Percentiles rank a stretch among this genome's conserved stretches.
phyloP scores from a whole-genome alignment of 2,329 filamentous ascomycete genomes.

The Aspergillus ustus region DNA sequence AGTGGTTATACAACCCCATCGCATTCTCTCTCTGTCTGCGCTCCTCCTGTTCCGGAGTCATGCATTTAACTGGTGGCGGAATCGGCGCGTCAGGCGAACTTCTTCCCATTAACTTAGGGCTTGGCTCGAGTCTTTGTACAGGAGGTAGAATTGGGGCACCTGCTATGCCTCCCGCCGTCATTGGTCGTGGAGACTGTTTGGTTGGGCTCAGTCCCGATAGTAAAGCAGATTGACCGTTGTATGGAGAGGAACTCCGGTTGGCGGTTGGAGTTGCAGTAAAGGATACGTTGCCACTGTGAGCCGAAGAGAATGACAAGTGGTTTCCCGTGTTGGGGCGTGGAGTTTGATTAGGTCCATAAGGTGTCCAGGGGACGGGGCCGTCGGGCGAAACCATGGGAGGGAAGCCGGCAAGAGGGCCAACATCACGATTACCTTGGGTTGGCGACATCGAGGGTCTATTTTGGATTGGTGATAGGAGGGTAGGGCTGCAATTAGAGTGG shows the following conservation, averaged over 20 bases:
- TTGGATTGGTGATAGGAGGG: constrained; percentile 46
- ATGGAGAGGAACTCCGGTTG: constrained; percentile 41
- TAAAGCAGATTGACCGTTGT: constrained; percentile 41
- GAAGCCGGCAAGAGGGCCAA: constrained; percentile 51
- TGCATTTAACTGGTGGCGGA: constrained; percentile 47
- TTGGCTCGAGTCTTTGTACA: constrained; percentile 47
- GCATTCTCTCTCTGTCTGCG: constrained; percentile 45
- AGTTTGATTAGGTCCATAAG: constrained; percentile 37
- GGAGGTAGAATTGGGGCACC: constrained; percentile 45
- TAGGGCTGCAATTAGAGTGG: constrained; percentile 41
- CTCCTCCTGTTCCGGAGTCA: constrained; percentile 50
- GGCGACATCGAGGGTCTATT: constrained; percentile 54
- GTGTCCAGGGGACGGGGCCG: constrained; percentile 36
- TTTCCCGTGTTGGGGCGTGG: constrained; percentile 35
- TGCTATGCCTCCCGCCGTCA: constrained; percentile 39
- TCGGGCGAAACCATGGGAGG: constrained; percentile 38
- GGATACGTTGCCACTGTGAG: constrained; percentile 36
- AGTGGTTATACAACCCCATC: constrained; percentile 28
- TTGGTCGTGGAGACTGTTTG: constrained; percentile 49
- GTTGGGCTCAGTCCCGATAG: constrained; percentile 53
- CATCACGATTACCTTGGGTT: constrained; percentile 55
- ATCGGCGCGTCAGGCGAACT: constrained; percentile 49
- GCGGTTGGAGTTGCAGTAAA: constrained; percentile 41
- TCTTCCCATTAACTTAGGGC: constrained; percentile 50
- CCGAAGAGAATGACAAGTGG: constrained; percentile 33